Percentiles rank a stretch among this genome's conserved stretches.
phyloP scores from a whole-genome alignment of 1,284 basidiomycete species.

The Microbotryum intermedium region DNA sequence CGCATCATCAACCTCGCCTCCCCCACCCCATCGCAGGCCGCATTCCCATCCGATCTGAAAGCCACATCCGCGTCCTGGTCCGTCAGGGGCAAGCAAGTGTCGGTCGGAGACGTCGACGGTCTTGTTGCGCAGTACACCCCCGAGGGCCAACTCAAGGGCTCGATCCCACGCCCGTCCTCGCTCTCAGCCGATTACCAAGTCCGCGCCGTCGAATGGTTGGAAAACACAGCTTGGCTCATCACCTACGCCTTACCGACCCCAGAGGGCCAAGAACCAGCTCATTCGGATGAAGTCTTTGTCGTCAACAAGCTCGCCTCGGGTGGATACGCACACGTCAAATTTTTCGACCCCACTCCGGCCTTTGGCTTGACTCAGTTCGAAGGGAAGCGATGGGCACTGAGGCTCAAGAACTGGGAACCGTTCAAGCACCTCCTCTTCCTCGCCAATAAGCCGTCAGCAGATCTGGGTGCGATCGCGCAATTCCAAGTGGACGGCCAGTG shows the following conservation, averaged over 20 bases:
- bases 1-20: conserved; percentile 19
- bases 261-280: conserved; percentile 34
- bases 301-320: conserved; percentile 27
- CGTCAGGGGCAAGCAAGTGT: conserved; percentile 50
- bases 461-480: conserved; percentile 37
- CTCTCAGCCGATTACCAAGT: conserved; percentile 27
- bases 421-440: conserved; percentile 44
- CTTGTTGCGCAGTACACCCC: conserved; percentile 46
- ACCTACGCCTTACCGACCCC: conserved; percentile 41
- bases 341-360: conserved; percentile 41
- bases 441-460: conserved; percentile 41
- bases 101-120: conserved; percentile 43
- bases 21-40: background rate
- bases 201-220: conserved; percentile 46
- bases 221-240: conserved; percentile 48
- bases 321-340: conserved; percentile 35
- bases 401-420: conserved; percentile 41
- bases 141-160: conserved; percentile 45
- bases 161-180: conserved; percentile 40
- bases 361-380: conserved; percentile 39
- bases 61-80: conserved; percentile 45
- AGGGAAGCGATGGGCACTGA: conserved; percentile 39
- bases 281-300: conserved; percentile 39
- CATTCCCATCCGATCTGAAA: conserved; percentile 9
- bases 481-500: conserved; percentile 34